Evolutionary conservation across 2,329 filamentous ascomycete genomes (phyloP).

Genomic region (Lachnellula occidentalis): DNA sequence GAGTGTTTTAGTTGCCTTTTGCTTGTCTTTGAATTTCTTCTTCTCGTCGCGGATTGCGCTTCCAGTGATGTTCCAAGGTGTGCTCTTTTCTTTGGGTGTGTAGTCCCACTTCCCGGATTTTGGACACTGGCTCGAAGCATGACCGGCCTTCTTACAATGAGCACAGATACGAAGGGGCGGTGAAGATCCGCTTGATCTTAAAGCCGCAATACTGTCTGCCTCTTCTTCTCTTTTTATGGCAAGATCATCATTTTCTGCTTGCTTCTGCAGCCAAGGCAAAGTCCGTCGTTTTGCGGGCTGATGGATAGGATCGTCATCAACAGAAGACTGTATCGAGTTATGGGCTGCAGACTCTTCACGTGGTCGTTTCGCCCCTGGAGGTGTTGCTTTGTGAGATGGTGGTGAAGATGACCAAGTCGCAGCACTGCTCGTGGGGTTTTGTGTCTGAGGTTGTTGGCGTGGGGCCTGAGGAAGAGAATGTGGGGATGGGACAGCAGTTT

Average conservation of each 20-base stretch:
- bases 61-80: constrained; percentile 67
- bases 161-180: constrained; percentile 16
- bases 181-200: constrained; percentile 11
- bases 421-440: constrained; percentile 26
- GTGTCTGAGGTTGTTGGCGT: constrained; percentile 1
- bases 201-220: constrained; percentile 9
- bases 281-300: constrained; percentile 35
- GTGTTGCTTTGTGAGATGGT: constrained; percentile 37
- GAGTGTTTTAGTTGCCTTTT: constrained; percentile 43
- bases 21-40: constrained; percentile 63
- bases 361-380: constrained; percentile 16
- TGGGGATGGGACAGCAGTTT: constrained; percentile 11
- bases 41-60: constrained; percentile 75
- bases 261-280: constrained; percentile 27
- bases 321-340: constrained; percentile 4
- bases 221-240: constrained; percentile 15
- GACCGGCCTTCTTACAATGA: constrained; percentile 17
- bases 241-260: constrained; percentile 30
- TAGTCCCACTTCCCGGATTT: constrained; percentile 12
- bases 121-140: constrained; percentile 17
- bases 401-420: constrained; percentile 41
- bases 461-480: constrained; percentile 7
- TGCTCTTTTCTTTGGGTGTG: constrained; percentile 31
- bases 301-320: constrained; percentile 16
- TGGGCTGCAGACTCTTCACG: constrained; percentile 5